These are phyloP conservation scores for Oryza meyeriana DNA, from an alignment of 176 grass and related monocot species.

Conservation along the genomic window DNA sequence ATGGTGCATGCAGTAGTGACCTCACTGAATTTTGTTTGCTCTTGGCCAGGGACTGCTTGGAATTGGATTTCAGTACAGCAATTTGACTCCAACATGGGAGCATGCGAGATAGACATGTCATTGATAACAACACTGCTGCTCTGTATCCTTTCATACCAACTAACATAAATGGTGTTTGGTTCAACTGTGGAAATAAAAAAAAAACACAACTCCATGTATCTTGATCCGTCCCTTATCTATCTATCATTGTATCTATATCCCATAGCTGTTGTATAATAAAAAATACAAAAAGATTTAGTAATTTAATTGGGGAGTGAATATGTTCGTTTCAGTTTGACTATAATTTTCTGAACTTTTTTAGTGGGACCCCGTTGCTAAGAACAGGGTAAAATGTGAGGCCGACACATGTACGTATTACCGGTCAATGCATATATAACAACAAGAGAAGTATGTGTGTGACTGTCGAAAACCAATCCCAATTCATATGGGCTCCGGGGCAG, in stretches of 20 bases:
- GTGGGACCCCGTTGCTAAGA: background rate
- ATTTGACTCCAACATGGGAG: conserved; percentile 13
- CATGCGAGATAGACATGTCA: background rate
- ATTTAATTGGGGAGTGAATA: background rate
- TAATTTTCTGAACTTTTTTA: background rate
- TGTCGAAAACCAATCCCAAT: too few species aligned
- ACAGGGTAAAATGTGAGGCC: background rate
- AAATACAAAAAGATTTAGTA: background rate
- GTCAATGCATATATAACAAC: background rate
- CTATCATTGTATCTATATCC: background rate
- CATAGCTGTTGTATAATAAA: background rate
- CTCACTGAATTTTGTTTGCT: background rate
- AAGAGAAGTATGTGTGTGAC: too few species aligned
- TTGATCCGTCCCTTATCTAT: background rate
- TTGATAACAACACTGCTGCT: background rate
- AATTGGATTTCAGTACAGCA: conserved; percentile 12
- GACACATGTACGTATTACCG: background rate
- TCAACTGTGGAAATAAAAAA: background rate
- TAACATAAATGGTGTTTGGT: background rate
- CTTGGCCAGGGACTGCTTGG: background rate
- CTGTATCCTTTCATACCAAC: background rate
- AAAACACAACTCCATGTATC: background rate
- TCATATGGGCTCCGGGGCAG: too few species aligned
- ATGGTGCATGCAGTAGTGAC: background rate
- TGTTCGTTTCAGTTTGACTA: background rate